Evolutionary conservation across 202 grass and related monocot genomes (phyloP).

Genomic region (Saccharum hybrid): DNA sequence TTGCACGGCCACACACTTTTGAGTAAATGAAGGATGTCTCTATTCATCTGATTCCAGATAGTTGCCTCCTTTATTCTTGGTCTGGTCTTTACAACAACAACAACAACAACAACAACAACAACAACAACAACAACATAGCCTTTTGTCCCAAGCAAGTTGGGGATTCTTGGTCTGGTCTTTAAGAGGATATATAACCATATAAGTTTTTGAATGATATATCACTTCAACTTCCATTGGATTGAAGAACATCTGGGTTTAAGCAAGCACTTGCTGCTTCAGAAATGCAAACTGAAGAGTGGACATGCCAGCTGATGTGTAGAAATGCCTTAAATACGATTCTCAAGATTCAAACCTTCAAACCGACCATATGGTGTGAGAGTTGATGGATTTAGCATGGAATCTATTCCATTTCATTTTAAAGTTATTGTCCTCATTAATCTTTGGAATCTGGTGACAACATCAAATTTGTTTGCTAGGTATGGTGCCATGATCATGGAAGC

Average conservation of each 20-base stretch:
- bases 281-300: slow-evolving; percentile 21
- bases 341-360: slow-evolving; percentile 26
- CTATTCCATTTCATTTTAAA: slow-evolving; percentile 16
- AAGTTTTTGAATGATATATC: slow-evolving; percentile 19
- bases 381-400: not conserved
- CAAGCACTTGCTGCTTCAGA: not conserved
- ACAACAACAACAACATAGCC: too few species aligned
- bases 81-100: too few species aligned
- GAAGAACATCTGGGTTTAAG: slow-evolving; percentile 12
- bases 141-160: too few species aligned
- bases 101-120: too few species aligned
- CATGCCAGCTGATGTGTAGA: slow-evolving; percentile 9
- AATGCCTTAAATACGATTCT: slow-evolving; percentile 8
- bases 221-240: slow-evolving; percentile 18
- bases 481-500: slow-evolving; percentile 83
- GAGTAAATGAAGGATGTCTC: slow-evolving; percentile 10
- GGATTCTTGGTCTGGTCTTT: not conserved
- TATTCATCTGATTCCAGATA: slow-evolving; percentile 15
- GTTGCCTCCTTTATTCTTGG: slow-evolving; percentile 20
- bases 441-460: slow-evolving; percentile 35
- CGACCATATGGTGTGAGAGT: not conserved
- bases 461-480: slow-evolving; percentile 64
- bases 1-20: slow-evolving; percentile 21
- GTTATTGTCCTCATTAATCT: slow-evolving; percentile 8
- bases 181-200: slow-evolving; percentile 29